Evolutionary conservation across 768 basidiomycete species (phyloP), one percentile per base, ranked within the genome.

Genomic region (Mycena kentingensis): DNA sequence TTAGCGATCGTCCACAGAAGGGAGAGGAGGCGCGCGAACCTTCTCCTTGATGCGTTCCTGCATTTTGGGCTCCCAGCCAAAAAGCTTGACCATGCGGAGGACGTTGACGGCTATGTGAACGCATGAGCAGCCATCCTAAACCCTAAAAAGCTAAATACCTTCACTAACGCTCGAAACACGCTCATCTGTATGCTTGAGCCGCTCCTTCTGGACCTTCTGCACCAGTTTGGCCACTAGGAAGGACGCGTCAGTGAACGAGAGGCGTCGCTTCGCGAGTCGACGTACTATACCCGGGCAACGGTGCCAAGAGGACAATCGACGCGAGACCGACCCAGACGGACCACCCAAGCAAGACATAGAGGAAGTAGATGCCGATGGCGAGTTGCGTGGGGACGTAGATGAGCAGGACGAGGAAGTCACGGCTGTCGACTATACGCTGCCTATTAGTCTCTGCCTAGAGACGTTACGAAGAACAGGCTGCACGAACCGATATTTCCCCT

Each of bases 51-150:
- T 72, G 46, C 76, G 73, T 8, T 75, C 66, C 25, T 78, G 72
- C 63, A 87, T 79, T 39, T 80, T 77, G 48, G 77, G 74, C 74
- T 85, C 78, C 78, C 87, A 80, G 4, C 77, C 87, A 59, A 90
- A 88, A 35, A 88, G 69, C 31, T 51, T 58, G 63, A 87, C 73
- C 81, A 87, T 86, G 16, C 85, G 77, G 13, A 85, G 65, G 18
- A 82, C 78, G 48, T 77, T 78, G 61, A 84, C 71, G 4, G 73
- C 83, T 83, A n/a, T n/a, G n/a, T n/a, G n/a, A n/a, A n/a, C n/a
- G n/a, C n/a, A n/a, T n/a, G 46, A 56, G 52, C 42, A 47, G 44
- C 32, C 15, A 44, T 37, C 26, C 19, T 36, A 31, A 10, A 63
- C 68, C n/a, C 22, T 60, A 64, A 69, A 56, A 51, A 12, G 12